Evolutionary conservation across 495 filamentous ascomycete genomes (phyloP).

Genomic region (Aspergillus sclerotioniger): DNA sequence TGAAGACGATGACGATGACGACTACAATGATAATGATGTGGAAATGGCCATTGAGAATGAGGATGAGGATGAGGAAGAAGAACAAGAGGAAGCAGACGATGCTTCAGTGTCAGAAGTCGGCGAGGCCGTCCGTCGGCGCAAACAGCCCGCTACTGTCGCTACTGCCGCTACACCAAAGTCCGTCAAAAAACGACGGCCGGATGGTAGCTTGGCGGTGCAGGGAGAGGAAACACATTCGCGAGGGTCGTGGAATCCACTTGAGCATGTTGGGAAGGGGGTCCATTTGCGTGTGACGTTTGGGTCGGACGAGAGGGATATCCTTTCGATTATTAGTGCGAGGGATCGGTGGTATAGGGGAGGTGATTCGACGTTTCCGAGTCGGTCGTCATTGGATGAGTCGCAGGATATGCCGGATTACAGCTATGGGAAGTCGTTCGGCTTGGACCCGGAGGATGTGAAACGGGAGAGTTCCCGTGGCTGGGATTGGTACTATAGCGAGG

Average conservation of each 20-base stretch:
- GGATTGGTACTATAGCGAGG: constrained; percentile 54
- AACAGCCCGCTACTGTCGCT: neutral
- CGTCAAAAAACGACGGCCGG: constrained; percentile 20
- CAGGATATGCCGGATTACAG: constrained; percentile 29
- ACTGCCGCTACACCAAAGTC: constrained; percentile 3
- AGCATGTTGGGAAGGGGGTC: constrained; percentile 40
- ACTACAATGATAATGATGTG: constrained; percentile 12
- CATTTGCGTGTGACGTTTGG: constrained; percentile 43
- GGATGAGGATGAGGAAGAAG: constrained; percentile 17
- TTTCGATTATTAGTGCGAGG: constrained; percentile 43
- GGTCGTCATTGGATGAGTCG: constrained; percentile 29
- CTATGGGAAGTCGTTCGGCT: constrained; percentile 44
- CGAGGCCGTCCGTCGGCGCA: neutral
- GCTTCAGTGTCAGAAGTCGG: constrained; percentile 16
- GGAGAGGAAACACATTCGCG: constrained; percentile 33
- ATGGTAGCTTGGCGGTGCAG: constrained; percentile 20
- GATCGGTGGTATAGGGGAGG: constrained; percentile 45
- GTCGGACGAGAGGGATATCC: constrained; percentile 45
- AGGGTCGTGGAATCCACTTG: constrained; percentile 35
- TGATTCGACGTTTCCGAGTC: constrained; percentile 51
- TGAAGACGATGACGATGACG: constrained; percentile 19
- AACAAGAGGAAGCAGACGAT: constrained; percentile 14
- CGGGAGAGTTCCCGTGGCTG: constrained; percentile 48
- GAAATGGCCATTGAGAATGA: constrained; percentile 14
- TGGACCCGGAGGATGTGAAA: constrained; percentile 36